Percentiles rank a stretch among this genome's conserved stretches.
These are phyloP conservation scores for Stephania japonica DNA, from an alignment of 164 flowering plant species.

Conservation along the genomic window DNA sequence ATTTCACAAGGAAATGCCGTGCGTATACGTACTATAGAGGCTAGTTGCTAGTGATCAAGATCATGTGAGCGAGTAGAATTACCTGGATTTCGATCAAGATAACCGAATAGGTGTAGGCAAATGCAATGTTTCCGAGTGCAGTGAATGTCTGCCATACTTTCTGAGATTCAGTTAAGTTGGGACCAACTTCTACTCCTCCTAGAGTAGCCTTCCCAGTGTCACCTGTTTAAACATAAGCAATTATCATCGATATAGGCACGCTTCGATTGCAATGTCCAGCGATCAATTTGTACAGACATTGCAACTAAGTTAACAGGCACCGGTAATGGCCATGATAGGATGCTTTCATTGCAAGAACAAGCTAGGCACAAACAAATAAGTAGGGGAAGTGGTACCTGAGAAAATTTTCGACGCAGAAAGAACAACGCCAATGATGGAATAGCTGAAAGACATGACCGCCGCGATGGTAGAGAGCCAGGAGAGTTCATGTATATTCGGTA, in stretches of 20 bases:
- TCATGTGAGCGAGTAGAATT: neutral
- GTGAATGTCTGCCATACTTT: conserved; percentile 42
- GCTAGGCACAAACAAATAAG: neutral
- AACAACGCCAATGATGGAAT: conserved; percentile 35
- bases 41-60: no score
- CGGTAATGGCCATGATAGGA: neutral
- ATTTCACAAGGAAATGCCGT: no score
- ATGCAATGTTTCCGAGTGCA: conserved; percentile 55
- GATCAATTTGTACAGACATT: neutral
- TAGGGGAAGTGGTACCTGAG: conserved; percentile 20
- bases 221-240: conserved; percentile 22
- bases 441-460: conserved; percentile 46
- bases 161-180: conserved; percentile 24
- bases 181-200: conserved; percentile 32
- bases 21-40: no score
- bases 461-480: conserved; percentile 44
- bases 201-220: conserved; percentile 26
- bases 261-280: neutral
- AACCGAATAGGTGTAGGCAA: conserved; percentile 40
- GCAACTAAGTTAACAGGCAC: neutral
- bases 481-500: conserved; percentile 42
- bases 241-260: neutral
- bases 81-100: conserved; percentile 58
- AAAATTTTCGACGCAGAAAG: conserved; percentile 28
- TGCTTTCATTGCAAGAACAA: no score